These are phyloP conservation scores for Globisporangium acanthophoron DNA, from an alignment of 352 stramenopile species.

Conservation along the genomic window DNA sequence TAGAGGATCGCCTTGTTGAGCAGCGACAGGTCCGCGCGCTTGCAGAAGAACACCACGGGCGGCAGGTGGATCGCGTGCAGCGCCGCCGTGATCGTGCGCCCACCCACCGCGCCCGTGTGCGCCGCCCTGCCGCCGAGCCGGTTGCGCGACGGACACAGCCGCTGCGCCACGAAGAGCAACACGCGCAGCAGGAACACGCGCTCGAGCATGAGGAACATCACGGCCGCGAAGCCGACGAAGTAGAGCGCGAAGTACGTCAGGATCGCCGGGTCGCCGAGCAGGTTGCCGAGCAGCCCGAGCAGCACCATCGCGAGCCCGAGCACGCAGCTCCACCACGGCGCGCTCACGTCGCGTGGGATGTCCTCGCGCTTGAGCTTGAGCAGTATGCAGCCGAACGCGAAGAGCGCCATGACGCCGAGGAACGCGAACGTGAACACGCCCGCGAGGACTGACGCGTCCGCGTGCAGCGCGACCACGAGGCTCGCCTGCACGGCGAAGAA, in stretches of 20 bases:
- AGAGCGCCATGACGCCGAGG: slow-evolving; percentile 76
- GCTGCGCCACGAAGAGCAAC: slow-evolving; percentile 13
- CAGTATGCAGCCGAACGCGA: slow-evolving; percentile 71
- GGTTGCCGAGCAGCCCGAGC: slow-evolving; percentile 15
- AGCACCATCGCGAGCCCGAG: slow-evolving; percentile 18
- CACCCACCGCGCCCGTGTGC: slow-evolving; percentile 36
- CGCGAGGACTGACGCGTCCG: slow-evolving; percentile 59
- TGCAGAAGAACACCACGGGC: slow-evolving; percentile 88
- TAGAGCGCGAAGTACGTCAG: slow-evolving; percentile 57
- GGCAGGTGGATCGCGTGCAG: slow-evolving; percentile 41
- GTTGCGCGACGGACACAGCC: slow-evolving; percentile 11
- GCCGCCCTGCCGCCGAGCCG: slow-evolving; percentile 29
- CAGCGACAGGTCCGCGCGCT: slow-evolving; percentile 76
- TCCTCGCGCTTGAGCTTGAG: slow-evolving; percentile 81
- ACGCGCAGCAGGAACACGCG: slow-evolving; percentile 35
- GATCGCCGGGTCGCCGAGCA: slow-evolving; percentile 35
- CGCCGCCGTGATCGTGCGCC: slow-evolving; percentile 34
- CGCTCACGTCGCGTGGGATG: slow-evolving; percentile 49
- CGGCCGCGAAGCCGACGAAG: slow-evolving; percentile 34
- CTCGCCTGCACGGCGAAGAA: slow-evolving; percentile 67
- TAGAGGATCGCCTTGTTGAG: slow-evolving; percentile 91
- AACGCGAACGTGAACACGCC: slow-evolving; percentile 87
- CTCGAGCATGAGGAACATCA: slow-evolving; percentile 54
- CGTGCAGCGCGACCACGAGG: slow-evolving; percentile 66
- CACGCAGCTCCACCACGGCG: slow-evolving; percentile 29